Conservation (phyloP, 2,329 filamentous ascomycete species). For the Neocucurbitaria cava region DNA sequence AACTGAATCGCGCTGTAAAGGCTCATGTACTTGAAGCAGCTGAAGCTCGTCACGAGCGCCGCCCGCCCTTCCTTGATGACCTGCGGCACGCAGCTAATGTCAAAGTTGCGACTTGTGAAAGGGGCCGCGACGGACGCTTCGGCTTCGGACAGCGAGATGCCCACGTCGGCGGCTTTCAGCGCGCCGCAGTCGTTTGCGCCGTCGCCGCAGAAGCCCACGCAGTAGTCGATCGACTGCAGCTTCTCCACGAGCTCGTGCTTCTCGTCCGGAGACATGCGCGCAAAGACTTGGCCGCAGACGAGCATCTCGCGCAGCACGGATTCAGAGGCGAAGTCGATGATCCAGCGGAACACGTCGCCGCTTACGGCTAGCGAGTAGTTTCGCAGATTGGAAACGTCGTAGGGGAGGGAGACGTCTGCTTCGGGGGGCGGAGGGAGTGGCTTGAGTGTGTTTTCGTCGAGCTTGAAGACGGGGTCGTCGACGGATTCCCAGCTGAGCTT, state of each 20-base stretch:
- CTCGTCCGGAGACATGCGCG: conserved; percentile 98
- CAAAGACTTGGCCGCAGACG: conserved; percentile 89
- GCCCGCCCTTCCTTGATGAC: conserved; percentile 93
- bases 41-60: conserved; percentile 96
- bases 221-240: conserved; percentile 94
- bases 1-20: conserved; percentile 99
- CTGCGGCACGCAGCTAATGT: conserved; percentile 93
- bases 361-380: conserved; percentile 90
- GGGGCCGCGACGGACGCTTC: conserved; percentile 98
- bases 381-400: conserved; percentile 78
- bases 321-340: conserved; percentile 88
- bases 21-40: conserved; percentile 99
- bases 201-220: conserved; percentile 94
- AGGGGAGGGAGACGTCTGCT: conserved; percentile 82
- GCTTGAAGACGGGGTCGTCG: conserved; percentile 78
- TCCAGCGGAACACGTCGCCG: conserved; percentile 96
- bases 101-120: conserved; percentile 93
- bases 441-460: conserved; percentile 82
- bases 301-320: conserved; percentile 86
- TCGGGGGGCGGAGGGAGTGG: conserved; percentile 75
- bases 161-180: conserved; percentile 94
- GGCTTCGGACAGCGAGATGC: conserved; percentile 94
- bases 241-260: conserved; percentile 98
- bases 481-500: conserved; percentile 90
- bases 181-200: conserved; percentile 98